These are phyloP conservation scores for Exophiala viscosa DNA, from an alignment of 2,329 filamentous ascomycete species.

Conservation along the genomic window DNA sequence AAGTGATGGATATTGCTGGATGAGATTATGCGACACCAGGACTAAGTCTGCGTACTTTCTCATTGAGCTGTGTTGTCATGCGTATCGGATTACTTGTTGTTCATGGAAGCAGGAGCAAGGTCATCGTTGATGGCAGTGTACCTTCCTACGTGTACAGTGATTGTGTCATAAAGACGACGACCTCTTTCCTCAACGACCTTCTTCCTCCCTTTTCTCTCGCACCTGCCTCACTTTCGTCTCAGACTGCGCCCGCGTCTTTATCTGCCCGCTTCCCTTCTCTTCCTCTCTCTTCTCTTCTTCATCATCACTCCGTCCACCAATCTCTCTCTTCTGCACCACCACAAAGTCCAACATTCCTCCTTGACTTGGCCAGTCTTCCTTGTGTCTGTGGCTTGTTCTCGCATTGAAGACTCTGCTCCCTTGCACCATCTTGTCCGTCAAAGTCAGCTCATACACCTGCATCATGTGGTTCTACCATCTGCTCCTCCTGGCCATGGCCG, in stretches of 20 bases:
- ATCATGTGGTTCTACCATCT: slow-evolving; percentile 15
- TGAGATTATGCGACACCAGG: too few relatives aligned
- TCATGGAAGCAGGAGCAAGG: too few relatives aligned
- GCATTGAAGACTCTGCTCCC: not conserved
- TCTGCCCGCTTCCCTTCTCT: slow-evolving; percentile 2
- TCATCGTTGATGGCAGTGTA: not conserved
- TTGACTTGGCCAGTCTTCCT: not conserved
- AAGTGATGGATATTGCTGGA: too few relatives aligned
- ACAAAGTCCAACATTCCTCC: not conserved
- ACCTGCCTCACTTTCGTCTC: not conserved
- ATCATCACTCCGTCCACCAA: not conserved
- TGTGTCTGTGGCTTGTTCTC: not conserved
- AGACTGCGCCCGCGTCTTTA: not conserved
- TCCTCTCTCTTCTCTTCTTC: slow-evolving; percentile 1
- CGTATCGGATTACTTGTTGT: too few relatives aligned
- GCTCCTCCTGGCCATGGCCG: slow-evolving; percentile 11
- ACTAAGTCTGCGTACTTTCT: too few relatives aligned
- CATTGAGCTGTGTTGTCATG: too few relatives aligned
- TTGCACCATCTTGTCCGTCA: not conserved
- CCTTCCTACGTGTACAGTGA: not conserved
- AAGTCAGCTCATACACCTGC: slow-evolving; percentile 1
- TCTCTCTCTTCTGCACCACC: not conserved
- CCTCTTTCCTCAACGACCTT: not conserved
- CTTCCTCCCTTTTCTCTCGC: not conserved
- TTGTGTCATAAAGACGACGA: not conserved